Percentiles rank a stretch among this genome's conserved stretches.
These are phyloP conservation scores for Phaffomyces thermotolerans DNA, from an alignment of 805 yeast species.

Conservation along the genomic window DNA sequence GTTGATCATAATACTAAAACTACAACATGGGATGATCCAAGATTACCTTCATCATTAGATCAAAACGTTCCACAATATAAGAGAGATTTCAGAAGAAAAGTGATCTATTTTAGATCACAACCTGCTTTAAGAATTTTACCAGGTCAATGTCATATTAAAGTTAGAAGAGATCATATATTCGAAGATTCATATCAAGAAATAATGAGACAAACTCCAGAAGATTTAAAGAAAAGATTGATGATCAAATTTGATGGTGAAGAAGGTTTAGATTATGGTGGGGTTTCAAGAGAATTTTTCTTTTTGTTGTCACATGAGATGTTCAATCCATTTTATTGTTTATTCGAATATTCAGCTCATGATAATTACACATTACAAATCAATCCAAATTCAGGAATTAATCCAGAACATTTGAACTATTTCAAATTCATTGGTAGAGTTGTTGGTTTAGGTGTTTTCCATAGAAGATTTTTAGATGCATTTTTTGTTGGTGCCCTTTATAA, in stretches of 20 bases:
- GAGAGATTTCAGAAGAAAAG: constrained; percentile 97
- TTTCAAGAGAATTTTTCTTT: constrained; percentile 95
- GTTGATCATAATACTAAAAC: constrained; percentile 99
- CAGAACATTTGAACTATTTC: constrained; percentile 96
- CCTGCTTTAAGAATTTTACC: constrained; percentile 96
- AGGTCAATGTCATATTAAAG: constrained; percentile 98
- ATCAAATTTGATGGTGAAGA: constrained; percentile 98
- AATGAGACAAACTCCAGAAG: constrained; percentile 98
- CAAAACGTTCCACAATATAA: constrained; percentile 98
- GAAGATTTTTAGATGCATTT: constrained; percentile 96
- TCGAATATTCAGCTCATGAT: constrained; percentile 96
- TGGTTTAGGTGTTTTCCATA: constrained; percentile 96
- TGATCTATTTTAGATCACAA: constrained; percentile 95
- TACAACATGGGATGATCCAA: constrained; percentile 99
- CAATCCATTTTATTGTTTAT: constrained; percentile 94
- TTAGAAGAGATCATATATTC: constrained; percentile 90
- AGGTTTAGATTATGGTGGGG: constrained; percentile 99
- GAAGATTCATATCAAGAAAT: constrained; percentile 98
- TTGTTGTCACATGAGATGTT: constrained; percentile 96
- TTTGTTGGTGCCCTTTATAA: constrained; percentile 97
- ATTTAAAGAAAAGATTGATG: constrained; percentile 94
- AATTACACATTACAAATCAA: constrained; percentile 96
- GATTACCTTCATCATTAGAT: constrained; percentile 93
- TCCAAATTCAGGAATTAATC: constrained; percentile 94
- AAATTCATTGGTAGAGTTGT: constrained; percentile 97